Conservation (phyloP, 2,329 filamentous ascomycete species). For the Thelonectria discophora region DNA sequence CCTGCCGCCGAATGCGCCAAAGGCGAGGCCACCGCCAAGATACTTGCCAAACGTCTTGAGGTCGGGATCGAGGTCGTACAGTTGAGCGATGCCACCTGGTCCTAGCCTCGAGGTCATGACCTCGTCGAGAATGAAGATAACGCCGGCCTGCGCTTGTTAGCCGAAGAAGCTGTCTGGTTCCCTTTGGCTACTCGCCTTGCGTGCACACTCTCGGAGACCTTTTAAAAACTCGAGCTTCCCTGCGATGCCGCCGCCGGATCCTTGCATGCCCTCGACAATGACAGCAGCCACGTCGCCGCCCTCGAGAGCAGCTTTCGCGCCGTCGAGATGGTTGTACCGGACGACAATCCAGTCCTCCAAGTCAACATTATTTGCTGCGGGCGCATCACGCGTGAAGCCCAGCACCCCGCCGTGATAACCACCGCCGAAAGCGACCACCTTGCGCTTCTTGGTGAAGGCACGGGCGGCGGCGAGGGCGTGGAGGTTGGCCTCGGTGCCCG, state of each 20-base stretch:
- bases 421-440: slow-evolving; percentile 62
- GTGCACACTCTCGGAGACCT: slow-evolving; percentile 58
- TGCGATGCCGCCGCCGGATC: slow-evolving; percentile 65
- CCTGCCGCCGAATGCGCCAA: slow-evolving; percentile 72
- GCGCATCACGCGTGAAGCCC: slow-evolving; percentile 45
- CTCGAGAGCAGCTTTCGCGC: slow-evolving; percentile 55
- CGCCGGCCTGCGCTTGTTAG: slow-evolving; percentile 50
- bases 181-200: slow-evolving; percentile 38
- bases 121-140: slow-evolving; percentile 74
- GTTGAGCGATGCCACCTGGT: slow-evolving; percentile 57
- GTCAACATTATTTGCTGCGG: slow-evolving; percentile 58
- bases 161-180: not conserved
- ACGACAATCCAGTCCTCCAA: slow-evolving; percentile 66
- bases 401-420: slow-evolving; percentile 51
- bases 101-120: slow-evolving; percentile 72
- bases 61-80: slow-evolving; percentile 62
- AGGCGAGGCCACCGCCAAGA: slow-evolving; percentile 71
- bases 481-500: slow-evolving; percentile 71
- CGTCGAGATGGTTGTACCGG: slow-evolving; percentile 67
- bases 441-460: slow-evolving; percentile 53
- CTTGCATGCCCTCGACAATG: slow-evolving; percentile 73
- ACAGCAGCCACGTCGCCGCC: slow-evolving; percentile 66
- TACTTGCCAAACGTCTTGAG: slow-evolving; percentile 73
- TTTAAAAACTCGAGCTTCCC: slow-evolving; percentile 61
- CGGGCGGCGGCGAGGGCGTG: slow-evolving; percentile 66